Conservation (phyloP, 2,329 filamentous ascomycete genomes). For the Exophiala alcalophila region DNA sequence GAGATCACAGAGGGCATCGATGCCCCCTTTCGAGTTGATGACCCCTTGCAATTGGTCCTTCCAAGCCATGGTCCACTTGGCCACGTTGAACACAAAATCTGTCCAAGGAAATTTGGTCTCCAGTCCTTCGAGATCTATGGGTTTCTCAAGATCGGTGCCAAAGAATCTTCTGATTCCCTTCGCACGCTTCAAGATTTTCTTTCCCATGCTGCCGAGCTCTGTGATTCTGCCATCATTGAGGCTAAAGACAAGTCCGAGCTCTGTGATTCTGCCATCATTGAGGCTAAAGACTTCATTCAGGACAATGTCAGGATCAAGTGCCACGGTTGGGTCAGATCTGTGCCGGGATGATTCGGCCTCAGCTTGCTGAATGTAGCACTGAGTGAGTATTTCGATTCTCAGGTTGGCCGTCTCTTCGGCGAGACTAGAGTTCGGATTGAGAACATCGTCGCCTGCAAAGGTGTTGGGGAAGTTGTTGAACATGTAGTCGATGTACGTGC, state of each 20-base stretch:
- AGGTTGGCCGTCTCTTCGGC: conserved; percentile 44
- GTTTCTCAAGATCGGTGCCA: conserved; percentile 34
- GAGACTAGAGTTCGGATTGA: conserved; percentile 38
- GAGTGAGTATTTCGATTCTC: conserved; percentile 55
- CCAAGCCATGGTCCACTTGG: conserved; percentile 42
- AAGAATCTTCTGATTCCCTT: conserved; percentile 30
- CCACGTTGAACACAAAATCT: conserved; percentile 44
- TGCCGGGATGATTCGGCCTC: too few species aligned
- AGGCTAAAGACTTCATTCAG: conserved; percentile 45
- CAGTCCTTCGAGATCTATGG: conserved; percentile 45
- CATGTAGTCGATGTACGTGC: conserved; percentile 14
- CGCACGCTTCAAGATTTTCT: conserved; percentile 6
- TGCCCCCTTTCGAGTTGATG: conserved; percentile 17
- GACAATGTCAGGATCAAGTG: conserved; percentile 41
- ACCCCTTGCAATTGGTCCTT: conserved; percentile 15
- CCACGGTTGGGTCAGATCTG: conserved; percentile 32
- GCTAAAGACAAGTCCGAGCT: conserved; percentile 39
- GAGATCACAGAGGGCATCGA: conserved; percentile 11
- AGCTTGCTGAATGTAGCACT: conserved; percentile 49
- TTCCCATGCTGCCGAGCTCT: background rate
- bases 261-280: conserved; percentile 15
- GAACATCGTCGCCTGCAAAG: conserved; percentile 12
- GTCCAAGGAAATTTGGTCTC: conserved; percentile 50
- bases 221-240: conserved; percentile 23
- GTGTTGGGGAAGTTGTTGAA: conserved; percentile 20